Percentiles rank a stretch among this genome's conserved stretches.
phyloP scores from a whole-genome alignment of 345 rosid genomes.

The Cardiospermum halicacabum region DNA sequence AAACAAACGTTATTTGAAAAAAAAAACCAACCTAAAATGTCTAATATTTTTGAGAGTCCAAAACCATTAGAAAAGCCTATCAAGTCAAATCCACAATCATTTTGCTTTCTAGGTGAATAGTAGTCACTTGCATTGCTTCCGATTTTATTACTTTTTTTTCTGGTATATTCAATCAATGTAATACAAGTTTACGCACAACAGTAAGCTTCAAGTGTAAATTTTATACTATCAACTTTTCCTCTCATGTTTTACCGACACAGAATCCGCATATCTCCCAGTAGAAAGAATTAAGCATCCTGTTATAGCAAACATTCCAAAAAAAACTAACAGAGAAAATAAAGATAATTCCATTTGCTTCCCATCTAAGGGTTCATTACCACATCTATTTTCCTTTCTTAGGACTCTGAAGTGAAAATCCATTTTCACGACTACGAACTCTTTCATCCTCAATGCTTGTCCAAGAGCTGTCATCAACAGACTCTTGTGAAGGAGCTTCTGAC shows the following conservation, averaged over 20 bases:
- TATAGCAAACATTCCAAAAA: background rate
- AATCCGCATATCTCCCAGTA: background rate
- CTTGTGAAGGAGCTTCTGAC: slow-evolving; percentile 23
- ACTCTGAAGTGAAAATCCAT: slow-evolving; percentile 64
- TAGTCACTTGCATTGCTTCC: too few relatives aligned
- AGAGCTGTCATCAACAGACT: slow-evolving; percentile 22
- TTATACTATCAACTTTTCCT: background rate
- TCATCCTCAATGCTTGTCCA: slow-evolving; percentile 17
- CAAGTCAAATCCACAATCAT: too few relatives aligned
- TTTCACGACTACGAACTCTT: slow-evolving; percentile 13
- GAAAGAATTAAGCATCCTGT: slow-evolving; percentile 1
- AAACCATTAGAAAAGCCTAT: too few relatives aligned
- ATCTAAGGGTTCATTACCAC: background rate
- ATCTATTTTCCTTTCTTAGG: slow-evolving; percentile 29
- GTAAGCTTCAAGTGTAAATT: background rate
- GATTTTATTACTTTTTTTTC: too few relatives aligned
- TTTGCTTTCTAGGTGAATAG: too few relatives aligned
- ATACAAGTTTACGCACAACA: background rate
- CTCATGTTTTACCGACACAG: background rate
- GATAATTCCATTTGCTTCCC: background rate
- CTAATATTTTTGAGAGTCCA: too few relatives aligned
- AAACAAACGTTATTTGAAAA: too few relatives aligned
- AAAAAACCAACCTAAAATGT: too few relatives aligned
- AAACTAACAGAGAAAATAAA: background rate
- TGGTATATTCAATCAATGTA: too few relatives aligned